Conservation (phyloP, 192 early-diverging fungal genomes). For the Phlyctochytrium arcticum region DNA sequence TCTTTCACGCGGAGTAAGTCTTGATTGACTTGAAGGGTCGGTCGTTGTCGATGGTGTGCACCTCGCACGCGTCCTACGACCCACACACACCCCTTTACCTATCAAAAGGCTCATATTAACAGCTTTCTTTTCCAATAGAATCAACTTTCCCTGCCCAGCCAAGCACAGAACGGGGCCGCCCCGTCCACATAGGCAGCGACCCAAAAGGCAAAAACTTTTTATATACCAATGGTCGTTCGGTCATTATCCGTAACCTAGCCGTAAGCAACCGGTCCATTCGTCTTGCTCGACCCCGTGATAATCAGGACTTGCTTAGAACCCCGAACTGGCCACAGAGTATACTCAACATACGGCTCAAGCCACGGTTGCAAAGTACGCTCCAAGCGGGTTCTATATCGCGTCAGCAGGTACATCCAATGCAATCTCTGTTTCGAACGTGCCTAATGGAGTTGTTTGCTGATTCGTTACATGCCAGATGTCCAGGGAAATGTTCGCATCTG, state of each 20-base stretch:
- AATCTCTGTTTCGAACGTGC: not conserved
- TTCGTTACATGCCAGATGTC: constrained; percentile 48
- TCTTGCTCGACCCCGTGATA: too few relatives aligned
- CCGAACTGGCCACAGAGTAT: constrained; percentile 75
- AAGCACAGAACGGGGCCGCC: constrained; percentile 71
- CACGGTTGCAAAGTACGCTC: constrained; percentile 85
- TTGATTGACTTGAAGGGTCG: not conserved
- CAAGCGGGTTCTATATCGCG: constrained; percentile 92
- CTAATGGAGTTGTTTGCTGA: not conserved
- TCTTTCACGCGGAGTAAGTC: constrained; percentile 7
- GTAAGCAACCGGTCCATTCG: too few relatives aligned
- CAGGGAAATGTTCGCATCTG: constrained; percentile 90
- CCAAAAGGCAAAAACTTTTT: constrained; percentile 79
- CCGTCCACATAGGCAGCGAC: constrained; percentile 75
- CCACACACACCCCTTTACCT: not conserved
- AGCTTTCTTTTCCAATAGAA: not conserved
- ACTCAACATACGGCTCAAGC: constrained; percentile 70
- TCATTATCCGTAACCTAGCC: constrained; percentile 79
- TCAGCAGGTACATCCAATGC: constrained; percentile 70
- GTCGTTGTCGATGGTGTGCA: too few relatives aligned
- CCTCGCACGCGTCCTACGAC: too few relatives aligned
- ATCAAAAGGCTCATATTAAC: not conserved
- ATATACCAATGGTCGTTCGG: constrained; percentile 85
- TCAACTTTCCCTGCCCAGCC: constrained; percentile 69
- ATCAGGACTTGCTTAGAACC: constrained; percentile 59